Conservation (phyloP, 192 early-diverging fungal species). For the Powellomyces hirtus region DNA sequence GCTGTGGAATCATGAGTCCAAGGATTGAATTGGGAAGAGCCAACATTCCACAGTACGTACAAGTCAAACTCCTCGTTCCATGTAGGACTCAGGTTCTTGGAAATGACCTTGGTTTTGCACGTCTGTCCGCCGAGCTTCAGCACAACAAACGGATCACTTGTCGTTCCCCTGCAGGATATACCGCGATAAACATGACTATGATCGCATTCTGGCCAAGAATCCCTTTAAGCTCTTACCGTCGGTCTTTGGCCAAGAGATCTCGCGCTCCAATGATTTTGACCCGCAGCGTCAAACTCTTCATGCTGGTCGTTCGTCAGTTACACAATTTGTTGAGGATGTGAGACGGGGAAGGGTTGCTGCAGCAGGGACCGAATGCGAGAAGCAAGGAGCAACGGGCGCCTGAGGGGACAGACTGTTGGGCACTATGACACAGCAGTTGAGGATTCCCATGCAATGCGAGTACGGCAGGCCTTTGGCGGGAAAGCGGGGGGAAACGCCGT, state of each 20-base stretch:
- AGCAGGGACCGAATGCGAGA: too few species aligned
- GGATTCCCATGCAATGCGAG: too few species aligned
- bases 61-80: conserved; percentile 67
- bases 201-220: too few species aligned
- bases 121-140: conserved; percentile 57
- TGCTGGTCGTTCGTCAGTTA: too few species aligned
- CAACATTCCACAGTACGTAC: conserved; percentile 19
- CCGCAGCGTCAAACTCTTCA: conserved; percentile 19
- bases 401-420: too few species aligned
- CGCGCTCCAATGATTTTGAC: conserved; percentile 20
- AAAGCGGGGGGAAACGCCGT: too few species aligned
- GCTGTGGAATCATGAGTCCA: background rate
- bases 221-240: conserved; percentile 22
- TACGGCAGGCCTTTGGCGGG: too few species aligned
- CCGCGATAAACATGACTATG: background rate
- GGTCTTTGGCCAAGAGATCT: conserved; percentile 46
- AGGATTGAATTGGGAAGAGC: background rate
- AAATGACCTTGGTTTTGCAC: conserved; percentile 56
- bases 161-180: conserved; percentile 27
- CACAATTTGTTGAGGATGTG: too few species aligned
- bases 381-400: too few species aligned
- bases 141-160: conserved; percentile 55
- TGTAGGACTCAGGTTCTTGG: conserved; percentile 62
- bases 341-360: too few species aligned
- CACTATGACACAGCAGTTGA: too few species aligned